phyloP scores from a whole-genome alignment of 805 yeast genomes.

The Myxozyma melibiosi region DNA sequence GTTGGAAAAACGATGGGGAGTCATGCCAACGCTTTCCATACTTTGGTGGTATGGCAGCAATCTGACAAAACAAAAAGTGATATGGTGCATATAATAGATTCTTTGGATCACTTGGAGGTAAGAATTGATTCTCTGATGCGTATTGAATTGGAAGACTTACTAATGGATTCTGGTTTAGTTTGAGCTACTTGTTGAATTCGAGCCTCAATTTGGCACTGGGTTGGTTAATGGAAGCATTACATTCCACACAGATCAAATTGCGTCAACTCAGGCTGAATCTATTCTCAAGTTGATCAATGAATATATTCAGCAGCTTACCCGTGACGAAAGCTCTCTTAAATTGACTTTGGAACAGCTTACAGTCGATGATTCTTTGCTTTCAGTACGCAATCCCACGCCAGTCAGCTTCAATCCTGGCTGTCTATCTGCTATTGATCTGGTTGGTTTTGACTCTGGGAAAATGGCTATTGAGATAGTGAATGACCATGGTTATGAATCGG shows the following conservation, averaged over 20 bases:
- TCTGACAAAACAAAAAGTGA: neutral
- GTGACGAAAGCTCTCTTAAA: neutral
- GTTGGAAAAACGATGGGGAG: neutral
- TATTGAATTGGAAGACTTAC: too few relatives aligned
- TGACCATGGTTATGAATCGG: neutral
- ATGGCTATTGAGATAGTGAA: constrained; percentile 17
- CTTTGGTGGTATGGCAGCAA: constrained; percentile 29
- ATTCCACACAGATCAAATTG: constrained; percentile 5
- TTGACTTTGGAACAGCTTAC: neutral
- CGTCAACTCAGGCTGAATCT: neutral
- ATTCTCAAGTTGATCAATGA: constrained; percentile 7
- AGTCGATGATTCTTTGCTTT: neutral
- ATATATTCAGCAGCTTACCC: neutral
- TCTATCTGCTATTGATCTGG: neutral
- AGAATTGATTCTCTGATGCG: neutral
- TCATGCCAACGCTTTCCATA: neutral
- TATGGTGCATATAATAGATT: neutral
- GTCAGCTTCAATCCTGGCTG: neutral
- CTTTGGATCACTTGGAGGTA: constrained; percentile 21
- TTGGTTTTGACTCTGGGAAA: constrained; percentile 6
- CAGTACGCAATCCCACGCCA: constrained; percentile 20
- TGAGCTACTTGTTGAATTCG: constrained; percentile 21
- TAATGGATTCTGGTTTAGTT: constrained; percentile 4
- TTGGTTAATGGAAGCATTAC: constrained; percentile 8
- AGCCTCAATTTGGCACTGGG: neutral